A percentile compares a stretch with the other conserved stretches of the same genome.
Conservation (phyloP, 345 rosid species). For the Syzygium oleosum region DNA sequence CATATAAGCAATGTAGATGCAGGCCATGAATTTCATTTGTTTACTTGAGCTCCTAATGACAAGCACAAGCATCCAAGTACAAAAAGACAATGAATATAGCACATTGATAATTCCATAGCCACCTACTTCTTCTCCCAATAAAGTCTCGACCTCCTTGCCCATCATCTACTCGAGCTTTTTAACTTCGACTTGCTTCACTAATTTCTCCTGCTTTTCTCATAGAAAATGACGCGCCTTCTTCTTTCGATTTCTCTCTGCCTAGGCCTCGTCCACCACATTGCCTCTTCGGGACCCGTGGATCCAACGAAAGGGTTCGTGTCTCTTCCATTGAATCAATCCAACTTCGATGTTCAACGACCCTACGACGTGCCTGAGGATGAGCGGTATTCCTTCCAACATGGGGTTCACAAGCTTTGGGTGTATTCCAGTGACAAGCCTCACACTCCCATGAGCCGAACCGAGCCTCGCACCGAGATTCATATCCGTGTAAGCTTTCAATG, state of each 20-base stretch:
- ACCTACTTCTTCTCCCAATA: background rate
- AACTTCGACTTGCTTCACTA: background rate
- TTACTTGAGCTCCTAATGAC: background rate
- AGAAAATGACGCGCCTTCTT: background rate
- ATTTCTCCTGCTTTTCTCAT: background rate
- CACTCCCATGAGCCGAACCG: slow-evolving; percentile 5
- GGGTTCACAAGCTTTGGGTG: slow-evolving; percentile 22
- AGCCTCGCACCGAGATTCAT: slow-evolving; percentile 11
- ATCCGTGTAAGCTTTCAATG: background rate
- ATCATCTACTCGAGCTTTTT: background rate
- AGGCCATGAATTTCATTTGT: background rate
- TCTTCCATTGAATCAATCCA: slow-evolving; percentile 2
- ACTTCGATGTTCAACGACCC: slow-evolving; percentile 11
- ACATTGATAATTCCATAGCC: background rate
- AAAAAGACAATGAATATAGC: background rate
- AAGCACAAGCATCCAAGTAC: background rate
- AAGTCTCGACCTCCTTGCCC: background rate
- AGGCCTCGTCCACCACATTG: background rate
- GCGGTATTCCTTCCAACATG: slow-evolving; percentile 13
- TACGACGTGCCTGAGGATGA: slow-evolving; percentile 3
- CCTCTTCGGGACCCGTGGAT: background rate
- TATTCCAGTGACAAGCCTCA: slow-evolving; percentile 13
- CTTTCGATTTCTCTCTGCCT: background rate
- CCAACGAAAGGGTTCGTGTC: slow-evolving; percentile 4
- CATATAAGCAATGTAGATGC: background rate